These are phyloP conservation scores for Colletotrichum endophyticum DNA, from an alignment of 2,329 filamentous ascomycete genomes.

Conservation along the genomic window DNA sequence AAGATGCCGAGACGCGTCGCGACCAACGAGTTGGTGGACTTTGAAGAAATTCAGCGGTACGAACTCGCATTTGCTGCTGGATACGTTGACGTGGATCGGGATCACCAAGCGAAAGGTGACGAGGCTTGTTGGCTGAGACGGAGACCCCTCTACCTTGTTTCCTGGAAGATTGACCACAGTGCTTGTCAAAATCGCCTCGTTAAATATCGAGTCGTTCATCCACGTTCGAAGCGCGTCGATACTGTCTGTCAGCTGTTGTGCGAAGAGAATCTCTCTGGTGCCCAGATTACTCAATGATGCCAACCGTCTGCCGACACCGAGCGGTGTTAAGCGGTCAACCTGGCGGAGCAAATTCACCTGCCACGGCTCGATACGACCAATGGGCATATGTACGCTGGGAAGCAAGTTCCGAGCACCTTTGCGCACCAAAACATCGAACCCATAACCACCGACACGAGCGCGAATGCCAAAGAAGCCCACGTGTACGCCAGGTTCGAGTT, in stretches of 20 bases:
- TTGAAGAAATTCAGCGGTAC: slow-evolving; percentile 70
- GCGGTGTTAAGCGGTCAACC: slow-evolving; percentile 50
- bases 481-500: slow-evolving; percentile 59
- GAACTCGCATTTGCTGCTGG: slow-evolving; percentile 59
- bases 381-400: slow-evolving; percentile 60
- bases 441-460: slow-evolving; percentile 53
- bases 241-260: slow-evolving; percentile 46
- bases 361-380: slow-evolving; percentile 56
- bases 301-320: slow-evolving; percentile 41
- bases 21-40: slow-evolving; percentile 66
- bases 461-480: slow-evolving; percentile 63
- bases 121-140: slow-evolving; percentile 36
- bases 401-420: slow-evolving; percentile 62
- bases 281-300: slow-evolving; percentile 39
- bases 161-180: slow-evolving; percentile 45
- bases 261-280: slow-evolving; percentile 48
- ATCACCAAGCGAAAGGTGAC: slow-evolving; percentile 66
- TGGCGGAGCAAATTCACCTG: slow-evolving; percentile 60
- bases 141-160: slow-evolving; percentile 18
- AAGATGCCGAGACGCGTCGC: slow-evolving; percentile 57
- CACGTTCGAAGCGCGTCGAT: slow-evolving; percentile 44
- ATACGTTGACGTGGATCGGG: slow-evolving; percentile 61
- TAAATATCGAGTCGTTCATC: slow-evolving; percentile 49
- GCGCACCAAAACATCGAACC: slow-evolving; percentile 69
- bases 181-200: slow-evolving; percentile 49